Base-by-base conservation (phyloP, 2,329 filamentous ascomycete genomes). In the Elsinoe perseae region DNA sequence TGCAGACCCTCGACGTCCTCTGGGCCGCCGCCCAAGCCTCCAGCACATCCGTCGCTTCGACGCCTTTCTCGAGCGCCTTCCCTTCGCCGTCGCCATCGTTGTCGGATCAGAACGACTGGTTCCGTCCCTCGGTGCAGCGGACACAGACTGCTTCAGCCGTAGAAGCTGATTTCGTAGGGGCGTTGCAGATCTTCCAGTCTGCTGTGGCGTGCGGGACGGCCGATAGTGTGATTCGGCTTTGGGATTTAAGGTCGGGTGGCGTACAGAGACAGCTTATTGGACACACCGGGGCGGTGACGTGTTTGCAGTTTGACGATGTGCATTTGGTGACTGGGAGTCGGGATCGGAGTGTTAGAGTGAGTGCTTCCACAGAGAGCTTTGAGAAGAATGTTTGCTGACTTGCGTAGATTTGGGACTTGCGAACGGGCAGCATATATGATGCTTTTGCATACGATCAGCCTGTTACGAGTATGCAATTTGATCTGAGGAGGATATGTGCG, bases 391-490 rank as follows among this genome's bases (percentile, higher is more conserved):
- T 20, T 21, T 56, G 50, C 64, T 68, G 63, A 72, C 65, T 61
- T 58, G 61, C 23, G 4, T 67, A 97, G 91, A 97, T 98, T 68
- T 98, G 93, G 93, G 93, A 98, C 72, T 85, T 98, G 57, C 87
- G 93, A 56, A 97, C 90, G 10, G 93, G 93, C 44, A 91, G 90
- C 30, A 96, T 98, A 64, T 87, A 87, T 69, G 93, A 98, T 69
- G 93, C 92, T 16, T 98, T 91, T 70, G 93, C 92, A 20, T 98
- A 97, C 73, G 91, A 97, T 67, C 80, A 88, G 65, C 84, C 91
- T 0, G 82, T 98, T 57, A 95, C 90, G 28, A 89, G 86, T 76
- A 95, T 97, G 90, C 95, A 95, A 85, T 98, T 98, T 69, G 93
- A 98, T 71, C 75, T 82, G 12, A 84, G 91, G 54, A 83, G 91